These are phyloP conservation scores for Fusarium sp. DNA, from an alignment of 2,329 filamentous ascomycete genomes.

Conservation along the genomic window DNA sequence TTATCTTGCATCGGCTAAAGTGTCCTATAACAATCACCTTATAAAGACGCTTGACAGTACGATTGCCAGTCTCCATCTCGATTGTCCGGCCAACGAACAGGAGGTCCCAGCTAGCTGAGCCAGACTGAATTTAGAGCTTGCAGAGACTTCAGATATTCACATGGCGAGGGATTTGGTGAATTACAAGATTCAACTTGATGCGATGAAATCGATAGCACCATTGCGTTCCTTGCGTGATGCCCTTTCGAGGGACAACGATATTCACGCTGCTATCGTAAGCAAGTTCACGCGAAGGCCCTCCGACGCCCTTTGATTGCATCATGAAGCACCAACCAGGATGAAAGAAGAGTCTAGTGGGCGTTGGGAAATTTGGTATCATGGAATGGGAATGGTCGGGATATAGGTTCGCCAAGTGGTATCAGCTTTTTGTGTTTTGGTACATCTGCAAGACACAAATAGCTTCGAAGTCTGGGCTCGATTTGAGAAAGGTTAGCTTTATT, in stretches of 20 bases:
- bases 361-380: background rate
- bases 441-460: background rate
- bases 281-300: background rate
- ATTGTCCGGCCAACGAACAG: background rate
- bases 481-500: background rate
- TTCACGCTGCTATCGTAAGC: background rate
- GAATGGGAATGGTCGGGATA: background rate
- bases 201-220: background rate
- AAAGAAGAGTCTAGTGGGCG: background rate
- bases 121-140: fast-evolving
- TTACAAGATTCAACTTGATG: background rate
- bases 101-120: background rate
- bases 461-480: background rate
- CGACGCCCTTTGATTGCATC: background rate
- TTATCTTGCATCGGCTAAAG: too few relatives aligned
- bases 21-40: too few relatives aligned
- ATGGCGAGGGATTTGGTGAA: background rate
- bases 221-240: background rate
- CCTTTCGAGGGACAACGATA: background rate
- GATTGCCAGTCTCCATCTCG: background rate
- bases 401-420: background rate
- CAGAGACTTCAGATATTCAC: background rate
- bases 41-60: background rate
- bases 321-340: background rate
- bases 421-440: background rate